A percentile compares a stretch with the other conserved stretches of the same genome.
These are phyloP conservation scores for Rhynchosporium secalis DNA, from an alignment of 2,329 filamentous ascomycete species.

Conservation along the genomic window DNA sequence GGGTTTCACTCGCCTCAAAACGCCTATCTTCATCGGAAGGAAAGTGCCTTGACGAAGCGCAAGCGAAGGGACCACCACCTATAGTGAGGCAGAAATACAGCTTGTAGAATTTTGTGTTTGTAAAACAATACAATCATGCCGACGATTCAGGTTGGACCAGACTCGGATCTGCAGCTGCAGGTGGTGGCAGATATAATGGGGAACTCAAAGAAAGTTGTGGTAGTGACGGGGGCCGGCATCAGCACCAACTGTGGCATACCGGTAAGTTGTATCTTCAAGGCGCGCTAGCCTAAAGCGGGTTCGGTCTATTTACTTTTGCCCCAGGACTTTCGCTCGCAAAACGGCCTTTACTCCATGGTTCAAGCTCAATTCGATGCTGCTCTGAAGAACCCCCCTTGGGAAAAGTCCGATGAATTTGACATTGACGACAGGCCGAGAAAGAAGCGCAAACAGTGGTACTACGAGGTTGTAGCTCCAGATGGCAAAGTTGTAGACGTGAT, in stretches of 20 bases:
- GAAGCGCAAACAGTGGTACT: slow-evolving; percentile 37
- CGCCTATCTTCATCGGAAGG: not conserved
- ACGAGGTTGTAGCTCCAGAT: slow-evolving; percentile 37
- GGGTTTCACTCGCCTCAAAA: not conserved
- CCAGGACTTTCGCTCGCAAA: slow-evolving; percentile 71
- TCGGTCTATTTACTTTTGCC: slow-evolving; percentile 28
- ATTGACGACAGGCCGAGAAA: slow-evolving; percentile 41
- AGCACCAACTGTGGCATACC: slow-evolving; percentile 76
- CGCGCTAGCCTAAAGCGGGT: not conserved
- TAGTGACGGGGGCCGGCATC: slow-evolving; percentile 72
- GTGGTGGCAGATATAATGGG: slow-evolving; percentile 63
- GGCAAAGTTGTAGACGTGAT: slow-evolving; percentile 34
- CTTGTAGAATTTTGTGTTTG: not conserved
- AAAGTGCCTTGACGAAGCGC: not conserved
- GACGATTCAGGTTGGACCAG: slow-evolving; percentile 36
- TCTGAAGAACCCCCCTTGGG: slow-evolving; percentile 44
- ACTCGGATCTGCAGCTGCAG: slow-evolving; percentile 48
- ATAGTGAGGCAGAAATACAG: not conserved
- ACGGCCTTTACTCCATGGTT: slow-evolving; percentile 71
- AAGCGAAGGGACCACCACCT: no score
- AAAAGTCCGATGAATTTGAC: slow-evolving; percentile 36
- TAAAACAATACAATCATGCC: slow-evolving; percentile 33
- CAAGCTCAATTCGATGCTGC: slow-evolving; percentile 63
- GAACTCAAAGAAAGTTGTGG: slow-evolving; percentile 67
- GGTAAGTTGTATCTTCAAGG: slow-evolving; percentile 46